Evolutionary conservation across 306 rosid species (phyloP).

Genomic region (Lathyrus sativus): DNA sequence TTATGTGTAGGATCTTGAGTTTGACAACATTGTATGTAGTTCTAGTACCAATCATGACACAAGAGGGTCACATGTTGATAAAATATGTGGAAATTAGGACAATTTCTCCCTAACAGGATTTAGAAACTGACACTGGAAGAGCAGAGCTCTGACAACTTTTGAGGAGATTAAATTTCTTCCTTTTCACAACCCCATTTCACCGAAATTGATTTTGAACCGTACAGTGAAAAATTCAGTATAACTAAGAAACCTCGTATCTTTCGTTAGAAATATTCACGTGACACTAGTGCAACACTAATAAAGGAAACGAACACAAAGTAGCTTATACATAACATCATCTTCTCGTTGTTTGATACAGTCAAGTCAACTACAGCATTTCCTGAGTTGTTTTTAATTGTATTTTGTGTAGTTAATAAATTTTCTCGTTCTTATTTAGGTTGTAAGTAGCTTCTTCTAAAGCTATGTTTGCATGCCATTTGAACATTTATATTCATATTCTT

Average conservation of each 20-base stretch:
- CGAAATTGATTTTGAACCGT: background rate
- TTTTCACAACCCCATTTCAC: background rate
- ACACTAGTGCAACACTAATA: background rate
- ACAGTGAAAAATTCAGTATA: background rate
- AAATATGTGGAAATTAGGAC: background rate
- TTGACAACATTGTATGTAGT: background rate
- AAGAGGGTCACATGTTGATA: background rate
- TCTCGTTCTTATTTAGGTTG: slow-evolving; percentile 22
- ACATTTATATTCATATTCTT: slow-evolving; percentile 23
- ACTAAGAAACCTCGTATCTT: background rate
- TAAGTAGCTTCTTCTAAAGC: slow-evolving; percentile 26
- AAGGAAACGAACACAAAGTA: background rate
- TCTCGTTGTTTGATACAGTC: slow-evolving; percentile 7
- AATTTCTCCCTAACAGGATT: background rate
- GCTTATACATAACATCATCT: background rate
- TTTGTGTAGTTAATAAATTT: slow-evolving; percentile 5
- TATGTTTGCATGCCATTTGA: slow-evolving; percentile 19
- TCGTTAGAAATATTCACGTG: background rate
- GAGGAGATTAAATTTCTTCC: background rate
- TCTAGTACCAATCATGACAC: background rate
- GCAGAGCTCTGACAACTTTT: background rate
- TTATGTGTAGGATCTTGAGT: background rate
- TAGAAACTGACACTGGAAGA: background rate
- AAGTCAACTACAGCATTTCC: background rate
- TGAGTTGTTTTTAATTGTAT: slow-evolving; percentile 1